These are phyloP conservation scores for Cylindrodendrum hubeiense DNA, from an alignment of 2,329 filamentous ascomycete genomes.

Conservation along the genomic window DNA sequence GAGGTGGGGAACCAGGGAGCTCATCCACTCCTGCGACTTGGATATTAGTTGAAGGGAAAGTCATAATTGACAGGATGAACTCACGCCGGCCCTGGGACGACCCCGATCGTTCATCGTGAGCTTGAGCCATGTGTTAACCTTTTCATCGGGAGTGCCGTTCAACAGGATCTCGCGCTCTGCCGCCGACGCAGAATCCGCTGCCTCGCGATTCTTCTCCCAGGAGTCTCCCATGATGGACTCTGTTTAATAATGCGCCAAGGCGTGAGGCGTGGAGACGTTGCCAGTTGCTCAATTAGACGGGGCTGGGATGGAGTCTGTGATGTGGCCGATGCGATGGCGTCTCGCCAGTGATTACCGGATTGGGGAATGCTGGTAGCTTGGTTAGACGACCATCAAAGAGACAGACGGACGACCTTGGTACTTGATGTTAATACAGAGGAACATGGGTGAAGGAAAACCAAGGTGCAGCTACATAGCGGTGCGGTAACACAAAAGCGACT, in stretches of 20 bases:
- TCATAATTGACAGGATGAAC: slow-evolving; percentile 11
- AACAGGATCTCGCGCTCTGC: slow-evolving; percentile 38
- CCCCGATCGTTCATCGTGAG: slow-evolving; percentile 45
- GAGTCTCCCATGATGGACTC: slow-evolving; percentile 24
- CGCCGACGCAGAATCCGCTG: slow-evolving; percentile 2
- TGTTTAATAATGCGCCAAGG: neutral
- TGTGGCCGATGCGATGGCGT: neutral
- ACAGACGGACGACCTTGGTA: no score
- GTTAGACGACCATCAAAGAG: no score
- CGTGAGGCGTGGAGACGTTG: neutral
- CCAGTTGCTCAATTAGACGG: neutral
- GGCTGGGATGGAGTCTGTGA: neutral
- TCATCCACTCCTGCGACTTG: slow-evolving; percentile 59
- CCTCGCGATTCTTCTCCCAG: slow-evolving; percentile 18
- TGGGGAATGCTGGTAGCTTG: neutral
- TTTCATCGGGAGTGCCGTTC: slow-evolving; percentile 48
- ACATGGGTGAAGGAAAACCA: neutral
- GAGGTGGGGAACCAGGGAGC: slow-evolving; percentile 56
- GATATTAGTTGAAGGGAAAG: slow-evolving; percentile 7
- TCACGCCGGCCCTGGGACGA: slow-evolving; percentile 47
- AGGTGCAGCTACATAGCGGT: neutral
- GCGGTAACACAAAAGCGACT: neutral
- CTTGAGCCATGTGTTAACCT: slow-evolving; percentile 48
- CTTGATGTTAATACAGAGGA: neutral
- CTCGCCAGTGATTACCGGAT: neutral